Percentiles rank a stretch among this genome's conserved stretches.
Conservation (phyloP, 208 protist genomes). For the Perkinsela sp. region DNA sequence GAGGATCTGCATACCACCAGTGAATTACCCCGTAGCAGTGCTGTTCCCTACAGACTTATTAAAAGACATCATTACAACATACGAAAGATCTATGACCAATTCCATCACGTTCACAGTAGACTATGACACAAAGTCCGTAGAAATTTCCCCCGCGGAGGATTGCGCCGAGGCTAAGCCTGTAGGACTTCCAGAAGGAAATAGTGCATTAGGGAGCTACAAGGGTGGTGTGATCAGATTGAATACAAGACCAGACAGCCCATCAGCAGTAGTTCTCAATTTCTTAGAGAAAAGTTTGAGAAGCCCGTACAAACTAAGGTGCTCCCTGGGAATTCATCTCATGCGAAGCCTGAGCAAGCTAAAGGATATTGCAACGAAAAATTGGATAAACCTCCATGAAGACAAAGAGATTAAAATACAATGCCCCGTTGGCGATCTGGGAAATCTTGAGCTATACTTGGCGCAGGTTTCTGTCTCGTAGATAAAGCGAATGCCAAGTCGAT, state of each 20-base stretch:
- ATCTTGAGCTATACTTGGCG: neutral
- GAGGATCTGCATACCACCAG: neutral
- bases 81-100: neutral
- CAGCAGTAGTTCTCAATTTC: neutral
- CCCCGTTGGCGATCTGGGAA: neutral
- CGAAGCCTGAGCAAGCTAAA: neutral
- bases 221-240: neutral
- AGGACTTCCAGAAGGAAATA: neutral
- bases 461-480: no score
- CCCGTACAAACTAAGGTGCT: neutral
- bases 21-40: neutral
- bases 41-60: neutral
- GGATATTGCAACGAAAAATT: neutral
- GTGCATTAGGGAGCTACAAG: neutral
- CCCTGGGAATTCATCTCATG: neutral
- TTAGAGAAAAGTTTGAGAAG: neutral
- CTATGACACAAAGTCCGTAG: neutral
- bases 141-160: neutral
- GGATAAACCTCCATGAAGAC: neutral
- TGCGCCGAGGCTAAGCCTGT: neutral
- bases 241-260: neutral
- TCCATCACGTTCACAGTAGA: neutral
- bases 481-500: no score
- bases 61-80: neutral
- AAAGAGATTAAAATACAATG: conserved; percentile 1